A percentile compares a stretch with the other conserved stretches of the same genome.
phyloP scores from a whole-genome alignment of 352 stramenopile species.

The Globisporangium barbulae region DNA sequence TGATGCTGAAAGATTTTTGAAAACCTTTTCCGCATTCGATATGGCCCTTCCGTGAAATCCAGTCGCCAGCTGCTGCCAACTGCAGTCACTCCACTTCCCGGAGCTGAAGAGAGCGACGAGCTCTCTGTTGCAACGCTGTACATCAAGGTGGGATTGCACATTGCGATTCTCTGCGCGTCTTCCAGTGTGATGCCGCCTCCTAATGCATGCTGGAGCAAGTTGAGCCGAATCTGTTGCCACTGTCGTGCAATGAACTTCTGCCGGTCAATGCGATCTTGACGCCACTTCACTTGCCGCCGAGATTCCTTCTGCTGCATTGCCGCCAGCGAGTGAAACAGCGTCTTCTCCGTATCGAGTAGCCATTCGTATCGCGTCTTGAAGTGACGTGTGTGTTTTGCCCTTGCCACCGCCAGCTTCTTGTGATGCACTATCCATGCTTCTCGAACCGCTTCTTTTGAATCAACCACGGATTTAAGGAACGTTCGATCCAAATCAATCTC shows the following conservation, averaged over 20 bases:
- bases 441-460: conserved; percentile 49
- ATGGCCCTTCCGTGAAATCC: conserved; percentile 67
- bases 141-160: conserved; percentile 12
- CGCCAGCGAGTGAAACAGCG: conserved; percentile 34
- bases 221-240: conserved; percentile 38
- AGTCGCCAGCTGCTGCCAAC: conserved; percentile 27
- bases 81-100: background rate
- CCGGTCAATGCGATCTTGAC: conserved; percentile 57
- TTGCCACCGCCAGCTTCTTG: conserved; percentile 31
- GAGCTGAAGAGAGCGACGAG: background rate
- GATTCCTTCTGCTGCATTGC: conserved; percentile 49
- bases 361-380: conserved; percentile 41
- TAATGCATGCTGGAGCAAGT: conserved; percentile 28
- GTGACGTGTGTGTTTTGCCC: conserved; percentile 40
- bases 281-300: conserved; percentile 57
- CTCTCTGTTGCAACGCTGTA: background rate
- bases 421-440: conserved; percentile 48
- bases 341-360: conserved; percentile 32
- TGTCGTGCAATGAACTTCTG: conserved; percentile 63
- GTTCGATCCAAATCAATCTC: conserved; percentile 58
- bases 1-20: conserved; percentile 3
- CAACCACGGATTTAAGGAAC: conserved; percentile 50
- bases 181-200: conserved; percentile 9
- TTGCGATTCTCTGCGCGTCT: background rate
- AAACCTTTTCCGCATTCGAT: conserved; percentile 64